Evolutionary conservation across 768 basidiomycete genomes (phyloP), one percentile per base, ranked within the genome.

Genomic region (Rhizopogon vulgaris): DNA sequence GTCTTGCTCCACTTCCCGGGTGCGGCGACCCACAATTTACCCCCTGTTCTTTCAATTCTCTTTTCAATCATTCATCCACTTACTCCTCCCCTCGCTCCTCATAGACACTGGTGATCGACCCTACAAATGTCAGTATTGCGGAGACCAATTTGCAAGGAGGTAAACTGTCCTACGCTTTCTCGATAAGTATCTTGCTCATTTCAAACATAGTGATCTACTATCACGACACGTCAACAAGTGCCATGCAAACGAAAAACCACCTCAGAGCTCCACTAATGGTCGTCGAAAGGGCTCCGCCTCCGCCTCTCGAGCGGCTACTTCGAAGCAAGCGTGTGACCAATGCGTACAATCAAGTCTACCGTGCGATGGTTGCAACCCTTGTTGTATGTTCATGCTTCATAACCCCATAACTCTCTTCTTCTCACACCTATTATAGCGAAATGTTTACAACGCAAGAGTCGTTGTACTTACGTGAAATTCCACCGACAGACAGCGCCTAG

Each of bases 111-210:
- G 90, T 52, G 90, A 92, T 74, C 77, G 90, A 40, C 90, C 90
- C 8, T 93, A 93, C 76, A 90, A 89, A 63, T 93, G 90, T 60
- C 84, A 84, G 62, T 79, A 84, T 57, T 93, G 90, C 67, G 90
- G 90, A 36, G 90, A 93, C 72, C 89, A 91, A 70, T 93, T 93
- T 63, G 90, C 90, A 2, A 70, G 90, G 63, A 90, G 89, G 89
- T 86, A 41, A 32, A 10, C 66, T 43, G 49, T 48, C 24, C 25
- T 47, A 55, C n/a, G n/a, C n/a, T n/a, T n/a, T n/a, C n/a, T n/a
- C n/a, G n/a, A 18, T 46, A 46, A 24, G 38, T 51, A 40, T 48
- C 50, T 41, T 48, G 18, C 22, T 37, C 17, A 22, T 56, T 47
- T 25, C 39, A 18, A 43, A 39, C 36, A 4, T 58, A 90, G 89